Evolutionary conservation across 2,329 filamentous ascomycete species (phyloP), one percentile per base, ranked within the genome.

Genomic region (Trichoderma semiorbis): DNA sequence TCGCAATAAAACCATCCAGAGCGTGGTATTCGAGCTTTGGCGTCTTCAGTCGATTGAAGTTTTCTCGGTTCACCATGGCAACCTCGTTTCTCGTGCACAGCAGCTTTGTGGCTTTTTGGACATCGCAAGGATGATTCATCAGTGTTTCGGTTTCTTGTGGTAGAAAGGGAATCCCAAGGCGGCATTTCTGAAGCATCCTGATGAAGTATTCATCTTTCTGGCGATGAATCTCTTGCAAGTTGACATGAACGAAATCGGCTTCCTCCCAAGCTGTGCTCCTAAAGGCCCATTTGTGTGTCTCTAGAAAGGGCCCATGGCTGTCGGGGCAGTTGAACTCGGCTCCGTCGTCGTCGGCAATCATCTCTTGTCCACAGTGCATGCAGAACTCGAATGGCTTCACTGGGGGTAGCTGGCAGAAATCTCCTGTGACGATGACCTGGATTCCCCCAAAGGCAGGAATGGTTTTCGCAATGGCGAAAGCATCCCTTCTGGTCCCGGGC

Each of bases 211-310:
- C 70, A 73, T 91, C 88, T 7, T 76, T 84, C 72, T 91, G 89
- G 6, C 89, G 84, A 76, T 90, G 88, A 6, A 91, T 87, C 12
- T 85, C 81, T 3, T 80, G 84, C 0, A 91, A 80, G 7, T 88
- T 82, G 3, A 90, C 80, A 70, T 88, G 83, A 2, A 77, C 77
- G 74, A 91, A 90, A 2, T 85, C 74, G 73, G 87, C 88, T 61
- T 86, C 80, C n/a, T 80, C 72, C 90, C 89, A 92, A 0, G 84
- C 85, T 2, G 78, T 69, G 73, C 87, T 89, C 28, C 82, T 80
- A 75, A 91, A 91, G 0, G 89, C 89, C 86, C 88, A 91, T 74
- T 89, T 89, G 14, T 91, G 85, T n/a, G 78, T 79, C 34, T 88
- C 85, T 4, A 16, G 3, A 24, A 71, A 71, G 1, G 69, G 69